A percentile compares a stretch with the other conserved stretches of the same genome.
phyloP scores from a whole-genome alignment of 1,139 yeast genomes.

The Lodderomyces elongisporus region DNA sequence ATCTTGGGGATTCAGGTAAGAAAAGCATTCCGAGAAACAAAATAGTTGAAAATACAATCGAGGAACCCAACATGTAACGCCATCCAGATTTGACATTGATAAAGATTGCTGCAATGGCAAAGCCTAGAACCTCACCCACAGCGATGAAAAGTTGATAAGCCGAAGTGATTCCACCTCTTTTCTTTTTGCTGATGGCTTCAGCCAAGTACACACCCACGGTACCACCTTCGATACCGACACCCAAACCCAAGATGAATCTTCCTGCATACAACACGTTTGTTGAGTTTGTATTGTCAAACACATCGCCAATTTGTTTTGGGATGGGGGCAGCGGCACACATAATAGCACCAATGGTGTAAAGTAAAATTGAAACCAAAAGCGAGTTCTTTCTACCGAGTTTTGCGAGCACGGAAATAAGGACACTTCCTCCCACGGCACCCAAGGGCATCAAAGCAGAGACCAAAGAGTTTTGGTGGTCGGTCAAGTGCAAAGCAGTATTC shows the following conservation, averaged over 20 bases:
- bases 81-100: slow-evolving; percentile 51
- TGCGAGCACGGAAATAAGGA: slow-evolving; percentile 45
- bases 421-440: slow-evolving; percentile 52
- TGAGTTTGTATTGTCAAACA: slow-evolving; percentile 21
- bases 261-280: slow-evolving; percentile 45
- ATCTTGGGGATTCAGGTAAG: slow-evolving; percentile 50
- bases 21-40: slow-evolving; percentile 44
- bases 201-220: slow-evolving; percentile 56
- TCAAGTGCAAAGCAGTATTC: slow-evolving; percentile 31
- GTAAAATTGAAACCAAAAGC: slow-evolving; percentile 47
- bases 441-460: slow-evolving; percentile 56
- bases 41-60: slow-evolving; percentile 50
- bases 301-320: slow-evolving; percentile 7
- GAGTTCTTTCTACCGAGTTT: slow-evolving; percentile 49
- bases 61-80: slow-evolving; percentile 58
- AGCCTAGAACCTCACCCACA: slow-evolving; percentile 55
- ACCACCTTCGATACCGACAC: slow-evolving; percentile 59
- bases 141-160: slow-evolving; percentile 56
- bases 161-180: slow-evolving; percentile 55
- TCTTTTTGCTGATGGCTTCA: slow-evolving; percentile 54
- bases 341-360: slow-evolving; percentile 54
- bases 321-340: slow-evolving; percentile 42
- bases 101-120: slow-evolving; percentile 53
- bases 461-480: slow-evolving; percentile 35
- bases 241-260: slow-evolving; percentile 51